Base-by-base conservation (phyloP, 2,329 filamentous ascomycete species). In the Ceratocystis lukuohia region DNA sequence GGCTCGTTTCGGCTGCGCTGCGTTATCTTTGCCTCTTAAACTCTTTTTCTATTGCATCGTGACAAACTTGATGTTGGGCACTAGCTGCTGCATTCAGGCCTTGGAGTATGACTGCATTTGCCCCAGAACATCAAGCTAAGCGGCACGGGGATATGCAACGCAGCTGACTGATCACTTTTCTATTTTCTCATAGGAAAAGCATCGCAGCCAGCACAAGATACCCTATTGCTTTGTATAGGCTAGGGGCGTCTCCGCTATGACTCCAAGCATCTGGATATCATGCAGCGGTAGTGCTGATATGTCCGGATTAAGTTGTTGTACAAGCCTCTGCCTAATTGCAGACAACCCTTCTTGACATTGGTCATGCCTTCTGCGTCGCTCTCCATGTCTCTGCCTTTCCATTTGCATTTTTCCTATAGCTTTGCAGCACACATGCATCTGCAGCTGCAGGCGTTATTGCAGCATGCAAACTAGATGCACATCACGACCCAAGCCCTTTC, bases 81-180 rank as follows among this genome's bases (percentile, higher is more conserved):
- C 30, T 66, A 45, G 57, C 57, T 62, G 57, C 56, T 44, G 33
- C 41, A 57, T 41, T 66, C 64, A 37, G 64, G 64, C 64, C 56
- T 50, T 46, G 28, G 28, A 59, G 6, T n/a, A 59, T 59, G 56
- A 59, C 56, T 59, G 28, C 28, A 37, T 59, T 25, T 59, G 56
- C 56, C 28, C 28, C 56, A 59, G 56, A 59, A 59, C 28, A 59
- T 30, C 28, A 17, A 62, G 61, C 61, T 62, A 62, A 62, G 44
- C 37, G 61, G 33, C 37, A 41, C 37, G 61, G 44, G 37, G 22
- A 46, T 44, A 62, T 62, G 37, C 61, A 62, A 28, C 25, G 22
- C 53, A 65, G 17, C 8, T 37, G 56, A 59, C n/a, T 59, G 17
- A 17, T 59, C 56, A 37, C 28, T 59, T 59, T 59, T 57, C 12